Conservation (phyloP, 1,139 yeast species). For the Citeromyces hawaiiensis region DNA sequence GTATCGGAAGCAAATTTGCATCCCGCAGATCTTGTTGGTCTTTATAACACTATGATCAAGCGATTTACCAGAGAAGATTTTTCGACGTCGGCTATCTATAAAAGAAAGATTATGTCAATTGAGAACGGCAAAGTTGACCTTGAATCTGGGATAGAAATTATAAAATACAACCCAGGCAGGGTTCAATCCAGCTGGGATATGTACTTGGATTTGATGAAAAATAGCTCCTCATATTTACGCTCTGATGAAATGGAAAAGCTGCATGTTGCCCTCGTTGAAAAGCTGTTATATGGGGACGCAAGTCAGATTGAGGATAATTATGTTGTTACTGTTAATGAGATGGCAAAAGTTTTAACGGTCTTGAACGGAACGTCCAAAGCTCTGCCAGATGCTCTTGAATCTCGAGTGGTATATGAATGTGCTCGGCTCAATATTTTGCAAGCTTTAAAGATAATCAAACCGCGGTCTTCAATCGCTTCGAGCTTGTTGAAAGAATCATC, state of each 20-base stretch:
- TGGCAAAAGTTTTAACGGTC: conserved; percentile 7
- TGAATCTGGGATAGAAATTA: conserved; percentile 8
- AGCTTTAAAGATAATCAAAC: neutral
- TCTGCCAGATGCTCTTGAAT: conserved; percentile 4
- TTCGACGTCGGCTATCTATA: neutral
- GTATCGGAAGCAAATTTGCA: neutral
- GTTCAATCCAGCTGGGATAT: conserved; percentile 17
- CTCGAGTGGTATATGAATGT: neutral
- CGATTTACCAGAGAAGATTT: neutral
- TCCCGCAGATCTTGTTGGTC: neutral
- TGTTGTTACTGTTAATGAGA: conserved; percentile 7
- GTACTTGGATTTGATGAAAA: conserved; percentile 6
- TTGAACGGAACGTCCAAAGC: conserved; percentile 7
- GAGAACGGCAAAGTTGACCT: neutral
- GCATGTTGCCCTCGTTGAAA: conserved; percentile 9
- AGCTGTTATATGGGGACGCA: conserved; percentile 14
- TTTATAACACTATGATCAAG: neutral
- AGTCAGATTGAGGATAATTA: conserved; percentile 11
- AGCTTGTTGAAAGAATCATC: neutral
- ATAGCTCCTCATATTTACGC: conserved; percentile 5
- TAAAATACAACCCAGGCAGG: conserved; percentile 18
- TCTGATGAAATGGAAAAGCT: conserved; percentile 6
- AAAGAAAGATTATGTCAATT: neutral
- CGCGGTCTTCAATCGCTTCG: neutral
- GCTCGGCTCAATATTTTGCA: neutral